phyloP scores from a whole-genome alignment of 2,329 filamentous ascomycete species.

The Cordyceps fumosorosea region DNA sequence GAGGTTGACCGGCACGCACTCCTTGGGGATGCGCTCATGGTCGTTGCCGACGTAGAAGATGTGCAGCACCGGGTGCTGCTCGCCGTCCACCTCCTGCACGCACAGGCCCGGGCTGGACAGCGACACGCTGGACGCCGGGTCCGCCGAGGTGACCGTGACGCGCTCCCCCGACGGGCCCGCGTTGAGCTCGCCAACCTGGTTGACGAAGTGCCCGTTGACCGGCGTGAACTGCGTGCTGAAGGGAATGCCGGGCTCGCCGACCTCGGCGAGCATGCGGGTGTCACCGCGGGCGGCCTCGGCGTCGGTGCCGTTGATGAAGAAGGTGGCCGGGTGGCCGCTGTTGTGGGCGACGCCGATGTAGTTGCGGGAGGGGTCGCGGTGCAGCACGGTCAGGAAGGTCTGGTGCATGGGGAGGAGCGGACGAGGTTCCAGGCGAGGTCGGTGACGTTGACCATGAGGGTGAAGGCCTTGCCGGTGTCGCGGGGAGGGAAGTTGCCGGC shows the following conservation, averaged over 20 bases:
- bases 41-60: neutral
- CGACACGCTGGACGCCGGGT: neutral
- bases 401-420: constrained; percentile 27
- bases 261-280: neutral
- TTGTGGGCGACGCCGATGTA: constrained; percentile 24
- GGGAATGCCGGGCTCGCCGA: neutral
- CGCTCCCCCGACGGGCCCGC: neutral
- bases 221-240: neutral
- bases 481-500: neutral
- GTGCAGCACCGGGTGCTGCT: neutral
- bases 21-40: neutral
- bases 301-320: constrained; percentile 23
- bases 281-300: neutral
- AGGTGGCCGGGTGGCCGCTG: constrained; percentile 14
- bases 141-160: neutral
- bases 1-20: neutral
- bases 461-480: constrained; percentile 21
- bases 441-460: constrained; percentile 33
- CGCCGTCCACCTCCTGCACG: neutral
- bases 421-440: constrained; percentile 27
- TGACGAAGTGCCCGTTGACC: neutral
- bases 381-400: constrained; percentile 28
- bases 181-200: neutral
- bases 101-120: neutral
- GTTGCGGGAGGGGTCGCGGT: constrained; percentile 29